Base-by-base conservation (phyloP, 768 basidiomycete species). In the Lactarius tabidus region DNA sequence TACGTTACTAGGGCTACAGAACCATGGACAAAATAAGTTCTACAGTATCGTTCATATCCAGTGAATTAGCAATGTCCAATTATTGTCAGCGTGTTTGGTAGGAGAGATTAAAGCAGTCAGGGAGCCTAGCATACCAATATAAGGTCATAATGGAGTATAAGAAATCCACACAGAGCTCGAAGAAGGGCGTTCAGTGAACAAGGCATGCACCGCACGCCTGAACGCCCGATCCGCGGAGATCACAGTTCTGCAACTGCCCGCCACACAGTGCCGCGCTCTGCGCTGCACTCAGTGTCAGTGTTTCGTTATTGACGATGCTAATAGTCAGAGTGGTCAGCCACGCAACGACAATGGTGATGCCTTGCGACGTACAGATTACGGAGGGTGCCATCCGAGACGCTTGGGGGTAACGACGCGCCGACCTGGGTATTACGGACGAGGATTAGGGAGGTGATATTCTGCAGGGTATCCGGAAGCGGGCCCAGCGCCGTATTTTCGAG, bases 351-450 rank as follows among this genome's bases (percentile, higher is more conserved):
- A 60, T 26, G 66, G 29, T 20, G 26, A 2, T 31, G 18, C 28
- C 48, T 15, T 53, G 31, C 18, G 39, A 72, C 79, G 67, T 71
- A 81, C 81, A 82, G 53, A 60, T 73, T 77, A 60, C 78, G 76
- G 20, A 82, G 70, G 0, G 74, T 69, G 17, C 78, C 69, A 57
- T 66, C 58, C 9, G 72, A 65, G 15, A 81, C 57, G 39, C 74
- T 77, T 9, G 70, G 75, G 9, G 81, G 80, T 41, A 82, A 72
- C 3, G 71, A 63, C 20, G 69, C 63, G 35, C 78, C 77, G 74
- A 83, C 75, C 48, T 78, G 69, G 17, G 72, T 64, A 70, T 82
- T 82, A 69, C 76, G 75, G 28, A 79, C 73, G 29, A 82, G 72
- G 18, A 74, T 73, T 17, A 81, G 67, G 41, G 77, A 74, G 14